Evolutionary conservation across 2,329 filamentous ascomycete species (phyloP).

Genomic region (Aureobasidium sp.): DNA sequence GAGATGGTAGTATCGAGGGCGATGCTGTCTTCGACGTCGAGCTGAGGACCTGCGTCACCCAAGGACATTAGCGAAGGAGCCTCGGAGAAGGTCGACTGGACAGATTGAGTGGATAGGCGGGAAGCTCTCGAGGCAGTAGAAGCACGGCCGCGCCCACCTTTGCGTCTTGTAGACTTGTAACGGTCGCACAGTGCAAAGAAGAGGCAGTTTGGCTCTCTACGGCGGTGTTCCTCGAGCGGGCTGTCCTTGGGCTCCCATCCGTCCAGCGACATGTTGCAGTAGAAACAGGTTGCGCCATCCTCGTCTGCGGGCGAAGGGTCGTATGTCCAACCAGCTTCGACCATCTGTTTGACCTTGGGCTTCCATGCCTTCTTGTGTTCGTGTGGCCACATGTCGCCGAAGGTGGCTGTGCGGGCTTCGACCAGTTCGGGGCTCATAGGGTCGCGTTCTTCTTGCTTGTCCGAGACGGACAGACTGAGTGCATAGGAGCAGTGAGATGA

Average conservation of each 20-base stretch:
- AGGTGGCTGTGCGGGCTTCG: conserved; percentile 74
- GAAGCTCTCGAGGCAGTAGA: conserved; percentile 58
- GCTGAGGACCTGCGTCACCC: conserved; percentile 36
- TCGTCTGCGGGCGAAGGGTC: conserved; percentile 76
- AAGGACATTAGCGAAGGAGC: conserved; percentile 31
- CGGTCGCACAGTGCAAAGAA: conserved; percentile 67
- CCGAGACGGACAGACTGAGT: conserved; percentile 52
- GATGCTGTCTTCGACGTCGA: conserved; percentile 20
- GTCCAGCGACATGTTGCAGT: conserved; percentile 83
- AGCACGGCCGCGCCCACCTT: conserved; percentile 45
- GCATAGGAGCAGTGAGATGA: conserved; percentile 83
- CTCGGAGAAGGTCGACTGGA: conserved; percentile 38
- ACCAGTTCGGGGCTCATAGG: conserved; percentile 65
- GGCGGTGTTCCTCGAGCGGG: conserved; percentile 82
- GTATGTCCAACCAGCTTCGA: conserved; percentile 89
- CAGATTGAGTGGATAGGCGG: conserved; percentile 50
- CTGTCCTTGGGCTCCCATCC: conserved; percentile 93
- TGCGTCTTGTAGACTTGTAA: conserved; percentile 48
- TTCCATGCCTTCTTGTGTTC: conserved; percentile 83
- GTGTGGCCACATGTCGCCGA: conserved; percentile 80
- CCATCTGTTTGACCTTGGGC: conserved; percentile 85
- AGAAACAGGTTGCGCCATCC: conserved; percentile 85
- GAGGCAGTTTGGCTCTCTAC: conserved; percentile 67
- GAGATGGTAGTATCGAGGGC: conserved; percentile 53
- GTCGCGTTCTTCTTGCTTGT: conserved; percentile 55